Percentiles rank a stretch among this genome's conserved stretches.
Evolutionary conservation across 129 eudicot genomes (phyloP).

Genomic region (Mikania micrantha): DNA sequence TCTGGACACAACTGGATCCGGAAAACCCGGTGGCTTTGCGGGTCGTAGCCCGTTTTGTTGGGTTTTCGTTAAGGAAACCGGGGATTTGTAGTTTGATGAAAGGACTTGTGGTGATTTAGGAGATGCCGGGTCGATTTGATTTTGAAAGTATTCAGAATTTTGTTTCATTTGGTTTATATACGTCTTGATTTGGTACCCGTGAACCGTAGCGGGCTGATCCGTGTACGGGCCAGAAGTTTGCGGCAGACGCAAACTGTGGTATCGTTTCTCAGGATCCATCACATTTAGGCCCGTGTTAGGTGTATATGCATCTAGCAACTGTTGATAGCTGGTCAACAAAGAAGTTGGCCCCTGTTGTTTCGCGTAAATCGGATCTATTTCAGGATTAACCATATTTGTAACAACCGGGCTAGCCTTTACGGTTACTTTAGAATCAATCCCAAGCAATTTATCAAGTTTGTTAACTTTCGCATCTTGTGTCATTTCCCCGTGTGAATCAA

Average conservation of each 20-base stretch:
- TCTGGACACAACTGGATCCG: constrained; percentile 60
- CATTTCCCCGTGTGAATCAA: constrained; percentile 80
- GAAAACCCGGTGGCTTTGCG: constrained; percentile 79
- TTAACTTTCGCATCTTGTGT: constrained; percentile 63
- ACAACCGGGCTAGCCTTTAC: constrained; percentile 32
- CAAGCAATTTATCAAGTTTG: constrained; percentile 66
- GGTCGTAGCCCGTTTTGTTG: constrained; percentile 49
- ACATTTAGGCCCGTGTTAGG: constrained; percentile 33
- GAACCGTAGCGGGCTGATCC: constrained; percentile 86
- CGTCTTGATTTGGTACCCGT: constrained; percentile 65
- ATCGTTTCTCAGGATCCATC: constrained; percentile 79
- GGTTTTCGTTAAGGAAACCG: constrained; percentile 39
- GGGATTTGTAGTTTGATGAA: constrained; percentile 43
- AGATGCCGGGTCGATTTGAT: constrained; percentile 28
- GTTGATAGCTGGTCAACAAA: constrained; percentile 46
- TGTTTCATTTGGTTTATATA: constrained; percentile 42
- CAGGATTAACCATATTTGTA: constrained; percentile 22
- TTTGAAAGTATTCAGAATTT: constrained; percentile 17
- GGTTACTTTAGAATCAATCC: constrained; percentile 45
- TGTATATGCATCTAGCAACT: constrained; percentile 47
- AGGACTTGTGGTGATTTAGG: constrained; percentile 46
- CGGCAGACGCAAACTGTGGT: constrained; percentile 73
- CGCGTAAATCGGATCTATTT: constrained; percentile 45
- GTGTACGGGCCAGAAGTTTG: constrained; percentile 29
- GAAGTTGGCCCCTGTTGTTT: constrained; percentile 45